Evolutionary conservation across 345 rosid species (phyloP).

Genomic region (Litchi chinensis): DNA sequence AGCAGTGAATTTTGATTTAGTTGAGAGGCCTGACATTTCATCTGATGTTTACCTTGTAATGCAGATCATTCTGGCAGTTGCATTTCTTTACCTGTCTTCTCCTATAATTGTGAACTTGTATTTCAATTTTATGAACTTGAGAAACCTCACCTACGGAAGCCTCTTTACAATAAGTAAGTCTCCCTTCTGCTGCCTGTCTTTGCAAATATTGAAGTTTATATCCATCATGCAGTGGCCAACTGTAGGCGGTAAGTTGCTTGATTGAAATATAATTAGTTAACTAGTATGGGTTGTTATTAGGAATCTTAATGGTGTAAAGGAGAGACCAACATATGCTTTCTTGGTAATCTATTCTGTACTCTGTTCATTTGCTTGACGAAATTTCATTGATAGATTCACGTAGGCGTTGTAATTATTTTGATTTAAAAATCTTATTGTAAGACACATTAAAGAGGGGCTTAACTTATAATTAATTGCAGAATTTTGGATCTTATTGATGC

Average conservation of each 20-base stretch:
- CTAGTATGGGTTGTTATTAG: background rate
- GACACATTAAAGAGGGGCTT: slow-evolving; percentile 12
- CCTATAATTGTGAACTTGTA: slow-evolving; percentile 26
- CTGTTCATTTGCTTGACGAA: slow-evolving; percentile 1
- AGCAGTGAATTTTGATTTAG: slow-evolving; percentile 5
- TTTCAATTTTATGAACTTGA: slow-evolving; percentile 33
- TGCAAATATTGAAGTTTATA: background rate
- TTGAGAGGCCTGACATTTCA: slow-evolving; percentile 11
- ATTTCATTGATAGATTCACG: background rate
- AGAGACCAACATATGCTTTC: background rate
- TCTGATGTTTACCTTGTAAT: background rate
- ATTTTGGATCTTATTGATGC: slow-evolving; percentile 27
- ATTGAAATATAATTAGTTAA: background rate
- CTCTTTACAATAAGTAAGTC: slow-evolving; percentile 33
- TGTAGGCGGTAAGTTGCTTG: background rate
- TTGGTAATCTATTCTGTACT: background rate
- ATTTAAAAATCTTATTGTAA: background rate
- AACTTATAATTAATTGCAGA: slow-evolving; percentile 19
- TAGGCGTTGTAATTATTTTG: background rate
- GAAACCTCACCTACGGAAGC: slow-evolving; percentile 28
- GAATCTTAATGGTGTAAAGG: background rate
- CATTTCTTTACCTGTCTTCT: background rate
- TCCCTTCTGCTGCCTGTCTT: background rate
- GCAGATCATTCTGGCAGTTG: background rate
- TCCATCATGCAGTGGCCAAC: background rate